Evolutionary conservation across 805 yeast species (phyloP).

Genomic region (Kregervanrija fluxuum): DNA sequence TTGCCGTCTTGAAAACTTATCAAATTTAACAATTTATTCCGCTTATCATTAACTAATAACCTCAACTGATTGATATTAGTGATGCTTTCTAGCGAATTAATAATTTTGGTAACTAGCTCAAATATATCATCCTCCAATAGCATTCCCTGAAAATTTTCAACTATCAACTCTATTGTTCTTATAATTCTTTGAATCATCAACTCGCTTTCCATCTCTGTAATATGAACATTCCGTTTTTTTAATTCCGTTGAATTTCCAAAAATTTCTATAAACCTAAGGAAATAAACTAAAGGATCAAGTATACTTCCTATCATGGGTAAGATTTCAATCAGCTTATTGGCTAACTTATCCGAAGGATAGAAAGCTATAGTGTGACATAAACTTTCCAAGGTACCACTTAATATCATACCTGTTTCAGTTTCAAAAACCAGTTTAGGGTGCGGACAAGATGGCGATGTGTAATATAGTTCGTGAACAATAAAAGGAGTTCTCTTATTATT

Average conservation of each 20-base stretch:
- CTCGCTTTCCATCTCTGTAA: conserved; percentile 8
- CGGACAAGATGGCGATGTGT: conserved; percentile 38
- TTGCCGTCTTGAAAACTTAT: conserved; percentile 21
- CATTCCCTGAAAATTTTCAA: conserved; percentile 60
- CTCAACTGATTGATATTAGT: conserved; percentile 30
- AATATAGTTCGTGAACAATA: conserved; percentile 5
- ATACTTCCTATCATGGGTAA: conserved; percentile 50
- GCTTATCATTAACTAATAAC: conserved; percentile 42
- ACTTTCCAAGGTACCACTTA: conserved; percentile 60
- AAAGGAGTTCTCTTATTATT: not conserved
- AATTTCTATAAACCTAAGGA: conserved; percentile 24
- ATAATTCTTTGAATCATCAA: conserved; percentile 6
- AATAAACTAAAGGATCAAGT: conserved; percentile 33
- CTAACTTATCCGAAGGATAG: conserved; percentile 32
- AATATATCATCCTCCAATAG: conserved; percentile 56
- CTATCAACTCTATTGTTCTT: conserved; percentile 11
- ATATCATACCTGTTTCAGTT: conserved; percentile 33
- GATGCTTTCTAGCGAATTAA: not conserved
- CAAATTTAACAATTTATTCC: conserved; percentile 36
- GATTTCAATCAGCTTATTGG: conserved; percentile 39
- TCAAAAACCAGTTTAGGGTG: conserved; percentile 58
- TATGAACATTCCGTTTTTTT: not conserved
- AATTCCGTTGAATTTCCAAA: conserved; percentile 3
- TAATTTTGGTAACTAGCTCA: not conserved
- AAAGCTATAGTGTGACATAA: conserved; percentile 69